Evolutionary conservation across 805 yeast genomes (phyloP), one percentile per base, ranked within the genome.

Genomic region (Cyberlindnera euphorbiae): DNA sequence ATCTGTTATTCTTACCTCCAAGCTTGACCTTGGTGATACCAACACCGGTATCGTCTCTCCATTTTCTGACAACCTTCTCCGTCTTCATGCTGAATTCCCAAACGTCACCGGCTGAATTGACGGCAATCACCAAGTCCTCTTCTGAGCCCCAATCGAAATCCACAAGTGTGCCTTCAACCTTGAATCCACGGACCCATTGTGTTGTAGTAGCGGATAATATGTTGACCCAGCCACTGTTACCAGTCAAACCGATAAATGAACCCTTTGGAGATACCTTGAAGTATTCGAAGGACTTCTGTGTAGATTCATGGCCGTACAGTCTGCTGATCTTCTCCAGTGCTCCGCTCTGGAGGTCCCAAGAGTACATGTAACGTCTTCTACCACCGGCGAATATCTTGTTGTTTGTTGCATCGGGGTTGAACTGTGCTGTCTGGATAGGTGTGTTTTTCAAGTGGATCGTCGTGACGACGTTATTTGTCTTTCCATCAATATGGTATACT

Each of bases 161-260:
- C 6, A 82, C 77, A 28, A 89, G 65, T 2, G 75, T 74, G 5
- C 97, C 97, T 56, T 93, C 96, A 21, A 88, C 73, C 58, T 90
- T 90, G 55, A 87, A 87, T 3, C 90, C 95, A 30, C 77, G 73
- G 15, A 86, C 56, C 83, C 93, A 89, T 50, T 84, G 88, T n/a
- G 95, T 94, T 0, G 86, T 81, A 6, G 64, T 50, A 2, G 93
- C 82, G 31, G 81, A 78, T 21, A 93, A 55, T 5, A 94, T 56
- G 56, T 90, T 90, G 43, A 93, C 71, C 93, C 96, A 90, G 23
- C 99, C 99, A 38, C 81, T 76, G 43, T 78, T 77, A 50, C 97
- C 98, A 26, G 75, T 67, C 32, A 93, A 62, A 2, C 87, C 95
- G 24, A 93, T 65, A 47, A 64, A 82, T 25, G 62, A 63, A 12